Conservation (phyloP, 768 basidiomycete species). For the Strobilomyces confusus region DNA sequence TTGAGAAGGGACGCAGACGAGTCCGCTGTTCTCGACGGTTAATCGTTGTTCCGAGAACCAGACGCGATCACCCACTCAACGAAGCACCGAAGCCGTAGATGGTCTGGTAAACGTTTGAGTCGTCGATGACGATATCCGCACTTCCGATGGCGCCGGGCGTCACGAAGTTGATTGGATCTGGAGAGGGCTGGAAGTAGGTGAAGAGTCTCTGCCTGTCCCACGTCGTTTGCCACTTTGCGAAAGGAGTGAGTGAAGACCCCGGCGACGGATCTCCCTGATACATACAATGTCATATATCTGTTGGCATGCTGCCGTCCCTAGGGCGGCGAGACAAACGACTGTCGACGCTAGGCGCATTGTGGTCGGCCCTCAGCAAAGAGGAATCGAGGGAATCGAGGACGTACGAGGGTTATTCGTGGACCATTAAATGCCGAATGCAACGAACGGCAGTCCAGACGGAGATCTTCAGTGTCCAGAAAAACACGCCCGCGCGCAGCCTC, state of each 20-base stretch:
- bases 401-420: neutral
- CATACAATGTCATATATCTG: slow-evolving; percentile 54
- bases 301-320: slow-evolving; percentile 36
- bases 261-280: neutral
- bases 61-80: slow-evolving; percentile 43
- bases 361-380: neutral
- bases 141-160: slow-evolving; percentile 49
- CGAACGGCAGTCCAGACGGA: slow-evolving; percentile 4
- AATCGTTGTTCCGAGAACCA: neutral
- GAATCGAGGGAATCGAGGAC: slow-evolving; percentile 3
- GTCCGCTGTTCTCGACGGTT: slow-evolving; percentile 46
- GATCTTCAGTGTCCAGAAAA: neutral
- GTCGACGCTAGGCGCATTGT: slow-evolving; percentile 18
- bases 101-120: slow-evolving; percentile 51
- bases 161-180: slow-evolving; percentile 31
- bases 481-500: neutral
- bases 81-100: slow-evolving; percentile 66
- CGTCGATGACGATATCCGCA: slow-evolving; percentile 62
- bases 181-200: slow-evolving; percentile 28
- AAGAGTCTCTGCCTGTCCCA: slow-evolving; percentile 31
- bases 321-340: slow-evolving; percentile 14
- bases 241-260: neutral
- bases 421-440: slow-evolving; percentile 17
- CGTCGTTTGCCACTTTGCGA: slow-evolving; percentile 52
- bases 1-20: slow-evolving; percentile 60